phyloP scores from a whole-genome alignment of 73 alveolate genomes.

The Blepharisma japonicum region DNA sequence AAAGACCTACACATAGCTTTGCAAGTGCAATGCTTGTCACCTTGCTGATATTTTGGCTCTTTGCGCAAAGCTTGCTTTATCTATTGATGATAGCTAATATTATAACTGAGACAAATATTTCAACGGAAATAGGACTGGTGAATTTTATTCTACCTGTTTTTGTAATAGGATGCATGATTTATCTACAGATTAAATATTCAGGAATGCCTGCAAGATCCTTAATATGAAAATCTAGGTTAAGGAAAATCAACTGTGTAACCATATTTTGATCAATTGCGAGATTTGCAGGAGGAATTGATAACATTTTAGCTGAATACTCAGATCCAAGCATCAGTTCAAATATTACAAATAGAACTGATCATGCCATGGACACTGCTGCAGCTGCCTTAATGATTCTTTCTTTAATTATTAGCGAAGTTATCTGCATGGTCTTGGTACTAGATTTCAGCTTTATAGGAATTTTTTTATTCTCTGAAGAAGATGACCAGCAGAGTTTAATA shows the following conservation, averaged over 20 bases:
- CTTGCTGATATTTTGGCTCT: not conserved
- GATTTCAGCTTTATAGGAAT: slow-evolving; percentile 13
- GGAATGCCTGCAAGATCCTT: not conserved
- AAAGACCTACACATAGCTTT: too few species aligned
- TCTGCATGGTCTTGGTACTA: not conserved
- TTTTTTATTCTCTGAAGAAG: slow-evolving; percentile 26
- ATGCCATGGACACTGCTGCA: not conserved
- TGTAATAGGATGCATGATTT: not conserved
- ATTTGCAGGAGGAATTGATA: not conserved
- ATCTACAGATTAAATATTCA: not conserved
- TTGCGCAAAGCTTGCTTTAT: slow-evolving; percentile 5
- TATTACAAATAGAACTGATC: not conserved
- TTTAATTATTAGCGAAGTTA: slow-evolving; percentile 9
- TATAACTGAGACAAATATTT: not conserved
- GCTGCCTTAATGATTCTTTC: not conserved
- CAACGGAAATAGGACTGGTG: not conserved
- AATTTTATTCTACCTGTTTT: slow-evolving; percentile 19
- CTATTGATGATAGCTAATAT: not conserved
- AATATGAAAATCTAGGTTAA: not conserved
- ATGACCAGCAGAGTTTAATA: not conserved
- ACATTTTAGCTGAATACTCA: not conserved
- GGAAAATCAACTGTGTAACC: not conserved
- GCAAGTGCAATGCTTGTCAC: too few species aligned
- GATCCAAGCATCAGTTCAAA: not conserved
- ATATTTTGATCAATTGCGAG: slow-evolving; percentile 22